Conservation (phyloP, 2,329 filamentous ascomycete species). For the Calonectria leucothoes region DNA sequence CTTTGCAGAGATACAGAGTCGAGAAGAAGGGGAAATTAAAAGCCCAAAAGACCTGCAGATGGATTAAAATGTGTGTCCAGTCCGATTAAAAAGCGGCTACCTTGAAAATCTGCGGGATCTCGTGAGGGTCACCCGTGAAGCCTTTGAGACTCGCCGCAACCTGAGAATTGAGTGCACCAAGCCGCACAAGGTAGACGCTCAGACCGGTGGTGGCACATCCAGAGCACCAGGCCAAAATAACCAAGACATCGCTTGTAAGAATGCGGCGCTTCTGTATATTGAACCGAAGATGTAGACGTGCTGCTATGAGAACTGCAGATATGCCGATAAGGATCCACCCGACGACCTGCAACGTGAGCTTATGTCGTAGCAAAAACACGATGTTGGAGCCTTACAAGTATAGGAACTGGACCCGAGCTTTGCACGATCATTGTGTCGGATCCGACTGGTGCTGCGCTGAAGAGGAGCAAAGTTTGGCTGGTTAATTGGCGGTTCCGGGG, state of each 20-base stretch:
- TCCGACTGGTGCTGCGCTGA: too few species aligned
- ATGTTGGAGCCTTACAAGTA: not conserved
- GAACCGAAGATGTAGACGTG: not conserved
- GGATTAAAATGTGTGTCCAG: not conserved
- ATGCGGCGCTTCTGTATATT: not conserved
- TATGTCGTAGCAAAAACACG: not conserved
- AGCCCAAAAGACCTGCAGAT: not conserved
- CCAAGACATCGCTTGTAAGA: not conserved
- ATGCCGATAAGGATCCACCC: not conserved
- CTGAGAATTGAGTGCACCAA: not conserved
- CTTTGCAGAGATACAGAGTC: slow-evolving; percentile 1
- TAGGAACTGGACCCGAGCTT: not conserved
- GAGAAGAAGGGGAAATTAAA: not conserved
- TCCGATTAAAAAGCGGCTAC: not conserved
- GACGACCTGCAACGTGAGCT: not conserved
- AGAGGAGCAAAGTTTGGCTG: too few species aligned
- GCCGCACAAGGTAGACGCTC: not conserved
- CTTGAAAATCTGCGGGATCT: not conserved
- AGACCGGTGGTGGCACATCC: not conserved
- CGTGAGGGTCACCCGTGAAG: not conserved
- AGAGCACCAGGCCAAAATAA: not conserved
- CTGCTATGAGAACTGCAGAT: not conserved
- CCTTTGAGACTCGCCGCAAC: not conserved
- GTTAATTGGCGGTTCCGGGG: too few species aligned
- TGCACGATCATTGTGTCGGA: not conserved